A percentile compares a stretch with the other conserved stretches of the same genome.
phyloP scores from a whole-genome alignment of 176 grass and related monocot species.

The Musa beccarii region DNA sequence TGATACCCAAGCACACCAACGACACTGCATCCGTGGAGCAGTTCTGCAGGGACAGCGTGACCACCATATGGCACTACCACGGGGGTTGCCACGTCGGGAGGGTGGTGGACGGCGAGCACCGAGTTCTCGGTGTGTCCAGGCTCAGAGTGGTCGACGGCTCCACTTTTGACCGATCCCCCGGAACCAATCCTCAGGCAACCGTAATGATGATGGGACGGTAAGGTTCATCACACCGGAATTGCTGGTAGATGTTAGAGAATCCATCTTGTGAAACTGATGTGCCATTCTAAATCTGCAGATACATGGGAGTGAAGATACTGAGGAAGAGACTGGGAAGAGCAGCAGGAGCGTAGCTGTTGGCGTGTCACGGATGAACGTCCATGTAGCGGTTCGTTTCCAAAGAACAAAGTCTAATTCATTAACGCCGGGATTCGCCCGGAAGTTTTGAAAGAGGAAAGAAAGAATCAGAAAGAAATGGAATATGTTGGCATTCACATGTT shows the following conservation, averaged over 20 bases:
- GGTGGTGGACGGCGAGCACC: conserved; percentile 52
- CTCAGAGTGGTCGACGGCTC: conserved; percentile 67
- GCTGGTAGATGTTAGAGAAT: too few species aligned
- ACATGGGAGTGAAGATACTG: conserved; percentile 76
- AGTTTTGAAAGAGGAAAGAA: too few species aligned
- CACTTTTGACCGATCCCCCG: conserved; percentile 53
- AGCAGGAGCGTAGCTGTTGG: conserved; percentile 5
- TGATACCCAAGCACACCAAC: conserved; percentile 84
- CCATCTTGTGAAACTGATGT: too few species aligned
- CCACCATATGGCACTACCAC: conserved; percentile 93
- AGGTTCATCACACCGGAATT: too few species aligned
- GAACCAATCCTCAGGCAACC: conserved; percentile 85
- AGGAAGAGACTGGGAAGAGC: conserved; percentile 45
- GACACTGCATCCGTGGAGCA: conserved; percentile 62
- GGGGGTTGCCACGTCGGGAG: conserved; percentile 72
- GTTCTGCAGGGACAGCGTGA: conserved; percentile 81
- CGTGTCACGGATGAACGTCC: too few species aligned
- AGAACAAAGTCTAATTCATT: too few species aligned
- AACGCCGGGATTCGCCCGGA: too few species aligned
- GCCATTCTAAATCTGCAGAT: conserved; percentile 28
- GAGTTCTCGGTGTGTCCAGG: conserved; percentile 41
- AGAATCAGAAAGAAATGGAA: too few species aligned
- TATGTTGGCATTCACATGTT: too few species aligned
- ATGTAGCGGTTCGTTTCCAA: too few species aligned
- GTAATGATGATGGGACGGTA: conserved; percentile 97